Conservation (phyloP, 768 basidiomycete genomes). For the Lepiota venenata region DNA sequence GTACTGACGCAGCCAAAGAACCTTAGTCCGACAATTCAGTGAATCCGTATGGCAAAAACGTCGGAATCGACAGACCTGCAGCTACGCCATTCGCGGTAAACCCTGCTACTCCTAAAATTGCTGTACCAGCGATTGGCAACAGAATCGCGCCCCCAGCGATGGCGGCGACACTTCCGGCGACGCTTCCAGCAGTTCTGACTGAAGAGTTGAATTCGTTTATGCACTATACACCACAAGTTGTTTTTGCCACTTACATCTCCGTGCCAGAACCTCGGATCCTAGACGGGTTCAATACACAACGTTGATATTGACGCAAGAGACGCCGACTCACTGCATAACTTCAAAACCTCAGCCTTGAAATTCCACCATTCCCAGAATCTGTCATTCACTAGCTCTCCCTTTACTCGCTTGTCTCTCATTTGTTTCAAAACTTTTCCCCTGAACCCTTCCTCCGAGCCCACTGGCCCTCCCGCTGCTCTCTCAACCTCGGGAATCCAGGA, state of each 20-base stretch:
- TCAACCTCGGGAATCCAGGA: background rate
- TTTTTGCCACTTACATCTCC: too few species aligned
- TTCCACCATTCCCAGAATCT: background rate
- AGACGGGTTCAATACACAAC: background rate
- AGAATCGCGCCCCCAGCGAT: background rate
- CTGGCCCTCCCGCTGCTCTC: background rate
- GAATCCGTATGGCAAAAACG: background rate
- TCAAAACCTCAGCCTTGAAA: background rate
- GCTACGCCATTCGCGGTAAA: slow-evolving; percentile 9
- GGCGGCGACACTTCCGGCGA: background rate
- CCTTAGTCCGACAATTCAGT: slow-evolving; percentile 7
- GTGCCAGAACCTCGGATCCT: background rate
- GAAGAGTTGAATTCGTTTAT: background rate
- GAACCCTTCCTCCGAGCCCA: background rate
- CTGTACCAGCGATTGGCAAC: background rate
- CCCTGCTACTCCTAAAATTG: background rate
- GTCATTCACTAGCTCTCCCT: background rate
- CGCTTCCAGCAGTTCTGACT: background rate
- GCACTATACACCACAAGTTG: background rate
- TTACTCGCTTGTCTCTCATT: background rate
- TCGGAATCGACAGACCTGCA: background rate
- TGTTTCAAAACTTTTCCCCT: background rate
- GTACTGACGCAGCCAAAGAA: slow-evolving; percentile 13
- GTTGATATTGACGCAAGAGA: too few species aligned
- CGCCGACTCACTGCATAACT: background rate